Evolutionary conservation across 1,284 basidiomycete species (phyloP), one percentile per base, ranked within the genome.

Genomic region (Puccinia novopanici): DNA sequence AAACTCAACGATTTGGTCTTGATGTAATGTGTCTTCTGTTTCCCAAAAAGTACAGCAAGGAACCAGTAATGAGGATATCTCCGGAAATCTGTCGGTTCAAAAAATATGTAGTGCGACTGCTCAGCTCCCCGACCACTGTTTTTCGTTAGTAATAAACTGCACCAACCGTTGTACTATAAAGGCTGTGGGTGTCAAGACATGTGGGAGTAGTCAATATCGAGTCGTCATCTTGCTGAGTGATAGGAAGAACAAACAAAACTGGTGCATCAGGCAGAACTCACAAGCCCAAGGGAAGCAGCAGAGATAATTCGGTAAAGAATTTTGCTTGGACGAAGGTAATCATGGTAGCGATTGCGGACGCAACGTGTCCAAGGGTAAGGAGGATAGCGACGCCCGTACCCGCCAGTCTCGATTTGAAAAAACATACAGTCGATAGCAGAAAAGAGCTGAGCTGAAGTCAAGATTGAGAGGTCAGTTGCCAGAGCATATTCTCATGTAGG

Each of bases 31-130:
- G 57, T 63, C 34, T 65, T 61, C 19, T 75, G 59, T 22, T 61
- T 65, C 34, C 61, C 59, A 75, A 75, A 54, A 42, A 75, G 45
- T 75, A 75, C n/a, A 75, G 34, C 59, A 75, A 65, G n/a, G 45
- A 75, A 50, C 74, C 74, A 19, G 74, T 75, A n/a, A 75, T 75
- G 30, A 75, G 27, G 22, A 75, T 61, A 52, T 75, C 74, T 50
- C 59, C 61, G 19, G 61, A 61, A 3, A 75, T 75, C 74, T 75
- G 27, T 27, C 22, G 6, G 22, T 45, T 45, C 42, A 27, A 10
- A 27, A 19, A 75, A 22, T 54, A 19, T n/a, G 10, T 52, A 55
- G 59, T 74, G 42, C 34, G 4, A 4, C 34, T 34, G 42, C 27
- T 34, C n/a, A 55, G 27, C 57, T n/a, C 30, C 22, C 2, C 22